Percentiles rank a stretch among this genome's conserved stretches.
Conservation (phyloP, 1,139 yeast species). For the Candida tropicalis region DNA sequence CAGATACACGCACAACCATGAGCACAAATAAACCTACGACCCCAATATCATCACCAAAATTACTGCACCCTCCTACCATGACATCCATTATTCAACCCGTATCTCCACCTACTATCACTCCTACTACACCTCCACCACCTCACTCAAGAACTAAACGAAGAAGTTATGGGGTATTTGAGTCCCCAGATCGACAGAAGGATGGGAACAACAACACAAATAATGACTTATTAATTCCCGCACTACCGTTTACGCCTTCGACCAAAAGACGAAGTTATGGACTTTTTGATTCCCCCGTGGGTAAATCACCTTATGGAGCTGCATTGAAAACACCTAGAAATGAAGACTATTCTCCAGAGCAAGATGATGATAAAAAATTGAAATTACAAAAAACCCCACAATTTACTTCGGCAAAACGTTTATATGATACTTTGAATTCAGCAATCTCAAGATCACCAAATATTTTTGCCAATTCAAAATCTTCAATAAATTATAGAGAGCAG, state of each 20-base stretch:
- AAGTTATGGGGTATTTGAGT: constrained; percentile 28
- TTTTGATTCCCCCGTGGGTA: constrained; percentile 37
- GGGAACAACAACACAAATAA: constrained; percentile 1
- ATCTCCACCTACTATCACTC: constrained; percentile 33
- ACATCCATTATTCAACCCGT: constrained; percentile 17
- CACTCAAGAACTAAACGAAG: constrained; percentile 1
- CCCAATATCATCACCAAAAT: constrained; percentile 30
- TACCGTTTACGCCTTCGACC: constrained; percentile 45
- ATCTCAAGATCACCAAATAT: constrained; percentile 15
- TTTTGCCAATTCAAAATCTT: background rate
- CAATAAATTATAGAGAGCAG: background rate
- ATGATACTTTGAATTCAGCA: constrained; percentile 18
- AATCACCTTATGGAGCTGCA: constrained; percentile 31
- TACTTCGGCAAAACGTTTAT: constrained; percentile 42
- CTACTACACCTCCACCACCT: constrained; percentile 1
- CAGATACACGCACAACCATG: constrained; percentile 8
- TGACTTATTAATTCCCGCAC: constrained; percentile 5
- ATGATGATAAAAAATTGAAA: constrained; percentile 25
- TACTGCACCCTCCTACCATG: constrained; percentile 24
- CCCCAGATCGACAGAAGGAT: constrained; percentile 31
- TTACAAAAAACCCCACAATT: constrained; percentile 45
- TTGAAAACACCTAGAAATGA: constrained; percentile 43
- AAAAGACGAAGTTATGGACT: constrained; percentile 37
- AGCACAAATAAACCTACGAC: constrained; percentile 35
- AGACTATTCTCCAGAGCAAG: constrained; percentile 17